phyloP scores from a whole-genome alignment of 495 filamentous ascomycete species.

The Daldinia grandis region DNA sequence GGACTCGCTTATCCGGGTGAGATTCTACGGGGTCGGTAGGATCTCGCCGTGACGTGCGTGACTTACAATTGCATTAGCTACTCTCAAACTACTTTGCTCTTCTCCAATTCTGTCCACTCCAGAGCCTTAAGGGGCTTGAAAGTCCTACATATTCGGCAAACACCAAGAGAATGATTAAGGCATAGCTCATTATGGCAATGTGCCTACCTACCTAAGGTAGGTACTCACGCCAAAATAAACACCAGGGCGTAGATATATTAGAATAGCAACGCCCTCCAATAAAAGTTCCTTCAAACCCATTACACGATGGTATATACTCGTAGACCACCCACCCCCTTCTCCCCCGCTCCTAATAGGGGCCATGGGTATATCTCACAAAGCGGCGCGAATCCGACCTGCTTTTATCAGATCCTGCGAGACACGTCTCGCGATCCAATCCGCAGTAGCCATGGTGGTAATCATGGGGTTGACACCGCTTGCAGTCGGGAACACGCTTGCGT shows the following conservation, averaged over 20 bases:
- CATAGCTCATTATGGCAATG: not conserved
- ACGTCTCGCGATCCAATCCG: constrained; percentile 67
- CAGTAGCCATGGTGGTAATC: constrained; percentile 89
- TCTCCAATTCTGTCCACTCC: not conserved
- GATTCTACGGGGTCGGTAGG: not conserved
- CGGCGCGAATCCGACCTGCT: constrained; percentile 5
- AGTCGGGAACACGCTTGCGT: constrained; percentile 89
- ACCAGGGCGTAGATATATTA: not conserved
- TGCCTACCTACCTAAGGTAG: too few species aligned
- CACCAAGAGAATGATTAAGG: not conserved
- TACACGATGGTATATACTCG: not conserved
- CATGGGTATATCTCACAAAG: constrained; percentile 4
- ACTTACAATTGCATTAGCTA: not conserved
- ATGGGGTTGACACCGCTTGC: constrained; percentile 95
- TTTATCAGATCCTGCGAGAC: constrained; percentile 55
- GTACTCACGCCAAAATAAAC: not conserved
- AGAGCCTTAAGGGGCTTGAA: not conserved
- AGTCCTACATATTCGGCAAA: not conserved
- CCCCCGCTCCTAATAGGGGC: too few species aligned
- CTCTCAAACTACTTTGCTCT: not conserved
- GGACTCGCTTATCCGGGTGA: not conserved
- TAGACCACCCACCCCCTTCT: too few species aligned
- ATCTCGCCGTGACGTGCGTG: not conserved
- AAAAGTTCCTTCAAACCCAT: too few species aligned
- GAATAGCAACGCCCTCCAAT: not conserved